Conservation (phyloP, 371 early-diverging fungal genomes). For the Paramicrosporidium saccamoebae region DNA sequence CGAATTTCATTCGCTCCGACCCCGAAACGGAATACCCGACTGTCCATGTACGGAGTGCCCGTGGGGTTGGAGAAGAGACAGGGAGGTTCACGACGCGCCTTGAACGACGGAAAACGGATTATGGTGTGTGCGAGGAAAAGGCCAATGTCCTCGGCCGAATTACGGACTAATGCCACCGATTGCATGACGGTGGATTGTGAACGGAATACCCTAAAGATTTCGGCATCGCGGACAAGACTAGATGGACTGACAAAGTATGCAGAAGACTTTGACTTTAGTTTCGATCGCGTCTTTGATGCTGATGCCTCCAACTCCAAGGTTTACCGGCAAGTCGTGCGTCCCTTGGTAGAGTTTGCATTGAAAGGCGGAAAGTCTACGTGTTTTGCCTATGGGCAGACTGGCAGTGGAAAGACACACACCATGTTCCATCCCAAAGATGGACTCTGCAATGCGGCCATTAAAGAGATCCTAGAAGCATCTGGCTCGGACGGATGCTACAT, state of each 20-base stretch:
- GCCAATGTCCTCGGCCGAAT: slow-evolving; percentile 54
- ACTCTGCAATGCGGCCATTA: slow-evolving; percentile 60
- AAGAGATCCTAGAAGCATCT: slow-evolving; percentile 49
- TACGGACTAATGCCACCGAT: slow-evolving; percentile 30
- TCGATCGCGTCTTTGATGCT: slow-evolving; percentile 84
- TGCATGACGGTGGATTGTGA: slow-evolving; percentile 29
- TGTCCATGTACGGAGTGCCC: too few relatives aligned
- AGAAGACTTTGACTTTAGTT: slow-evolving; percentile 69
- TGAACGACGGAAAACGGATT: too few relatives aligned
- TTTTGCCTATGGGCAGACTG: slow-evolving; percentile 96
- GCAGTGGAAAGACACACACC: slow-evolving; percentile 91
- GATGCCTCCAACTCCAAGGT: slow-evolving; percentile 45
- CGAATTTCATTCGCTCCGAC: too few relatives aligned
- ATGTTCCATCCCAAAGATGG: slow-evolving; percentile 58
- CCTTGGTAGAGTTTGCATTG: slow-evolving; percentile 74
- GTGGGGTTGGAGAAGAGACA: too few relatives aligned
- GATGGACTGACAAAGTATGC: slow-evolving; percentile 76
- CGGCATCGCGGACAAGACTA: slow-evolving; percentile 61
- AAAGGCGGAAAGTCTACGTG: slow-evolving; percentile 87
- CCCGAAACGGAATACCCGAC: too few relatives aligned
- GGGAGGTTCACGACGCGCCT: too few relatives aligned
- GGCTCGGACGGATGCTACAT: slow-evolving; percentile 9
- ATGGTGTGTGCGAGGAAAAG: slow-evolving; percentile 88
- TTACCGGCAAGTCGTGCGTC: slow-evolving; percentile 58
- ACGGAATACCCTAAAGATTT: slow-evolving; percentile 25